phyloP scores from a whole-genome alignment of 805 yeast species.

The Tetrapisispora fleetii region DNA sequence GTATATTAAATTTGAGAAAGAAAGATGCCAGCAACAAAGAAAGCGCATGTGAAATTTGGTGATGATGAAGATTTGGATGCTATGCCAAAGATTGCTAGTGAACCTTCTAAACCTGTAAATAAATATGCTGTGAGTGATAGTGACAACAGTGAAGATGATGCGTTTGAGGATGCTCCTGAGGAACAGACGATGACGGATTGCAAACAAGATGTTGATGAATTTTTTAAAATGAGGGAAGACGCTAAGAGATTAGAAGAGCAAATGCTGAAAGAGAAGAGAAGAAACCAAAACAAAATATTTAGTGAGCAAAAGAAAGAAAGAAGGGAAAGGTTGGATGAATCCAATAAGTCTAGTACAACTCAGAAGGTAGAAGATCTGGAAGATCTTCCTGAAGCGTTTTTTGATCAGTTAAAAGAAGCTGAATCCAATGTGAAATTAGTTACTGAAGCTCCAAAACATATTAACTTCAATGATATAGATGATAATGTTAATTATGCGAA shows the following conservation, averaged over 20 bases:
- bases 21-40: background rate
- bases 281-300: conserved; percentile 21
- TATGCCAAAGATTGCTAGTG: background rate
- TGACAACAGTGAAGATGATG: conserved; percentile 19
- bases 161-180: conserved; percentile 42
- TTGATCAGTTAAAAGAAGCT: conserved; percentile 24
- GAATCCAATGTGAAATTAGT: conserved; percentile 8
- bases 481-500: conserved; percentile 10
- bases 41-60: conserved; percentile 1
- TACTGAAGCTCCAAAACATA: conserved; percentile 24
- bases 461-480: conserved; percentile 27
- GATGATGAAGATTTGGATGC: background rate
- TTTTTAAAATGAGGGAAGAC: conserved; percentile 21
- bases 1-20: too few relatives aligned
- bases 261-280: conserved; percentile 27
- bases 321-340: conserved; percentile 14
- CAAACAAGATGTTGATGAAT: conserved; percentile 15
- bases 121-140: conserved; percentile 3
- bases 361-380: conserved; percentile 26
- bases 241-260: conserved; percentile 18
- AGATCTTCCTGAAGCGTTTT: conserved; percentile 32
- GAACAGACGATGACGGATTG: conserved; percentile 33
- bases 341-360: conserved; percentile 5
- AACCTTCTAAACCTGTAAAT: background rate
- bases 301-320: conserved; percentile 28